A percentile compares a stretch with the other conserved stretches of the same genome.
Conservation (phyloP, 2,329 filamentous ascomycete genomes). For the Triangularia setosa region DNA sequence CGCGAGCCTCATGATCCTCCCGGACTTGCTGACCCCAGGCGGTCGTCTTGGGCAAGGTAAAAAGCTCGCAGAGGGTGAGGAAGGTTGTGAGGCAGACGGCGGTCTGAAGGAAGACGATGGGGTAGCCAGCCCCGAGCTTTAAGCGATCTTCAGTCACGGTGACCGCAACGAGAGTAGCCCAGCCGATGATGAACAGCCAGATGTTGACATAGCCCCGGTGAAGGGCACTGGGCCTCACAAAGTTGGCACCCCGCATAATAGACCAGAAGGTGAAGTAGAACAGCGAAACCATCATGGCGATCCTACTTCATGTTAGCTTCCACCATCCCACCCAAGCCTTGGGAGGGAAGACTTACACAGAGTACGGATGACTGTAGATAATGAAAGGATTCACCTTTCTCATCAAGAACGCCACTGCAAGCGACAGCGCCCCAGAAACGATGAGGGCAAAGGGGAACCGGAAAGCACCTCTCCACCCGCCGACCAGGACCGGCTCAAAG, state of each 20-base stretch:
- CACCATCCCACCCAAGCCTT: constrained; percentile 12
- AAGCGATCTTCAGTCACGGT: constrained; percentile 74
- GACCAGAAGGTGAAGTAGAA: constrained; percentile 84
- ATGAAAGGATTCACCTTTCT: constrained; percentile 85
- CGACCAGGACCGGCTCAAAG: constrained; percentile 58
- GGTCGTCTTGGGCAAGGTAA: constrained; percentile 68
- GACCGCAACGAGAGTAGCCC: constrained; percentile 65
- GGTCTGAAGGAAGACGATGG: constrained; percentile 74
- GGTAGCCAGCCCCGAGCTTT: constrained; percentile 72
- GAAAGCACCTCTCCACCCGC: constrained; percentile 78
- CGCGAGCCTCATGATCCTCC: constrained; percentile 44
- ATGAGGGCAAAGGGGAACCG: constrained; percentile 74
- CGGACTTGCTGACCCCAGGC: constrained; percentile 60
- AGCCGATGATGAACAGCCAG: constrained; percentile 78
- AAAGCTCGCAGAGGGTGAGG: constrained; percentile 75
- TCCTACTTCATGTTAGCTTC: constrained; percentile 38
- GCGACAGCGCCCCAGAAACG: constrained; percentile 62
- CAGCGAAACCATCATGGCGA: constrained; percentile 79
- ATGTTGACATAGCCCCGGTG: constrained; percentile 76
- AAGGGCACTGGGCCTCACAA: constrained; percentile 78
- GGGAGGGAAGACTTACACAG: constrained; percentile 50
- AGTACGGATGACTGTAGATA: constrained; percentile 83
- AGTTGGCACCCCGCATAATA: constrained; percentile 72
- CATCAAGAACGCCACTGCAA: constrained; percentile 71
- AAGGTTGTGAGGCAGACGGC: constrained; percentile 70